Conservation (phyloP, 2,329 filamentous ascomycete species). For the Lasiodiplodia citricola region DNA sequence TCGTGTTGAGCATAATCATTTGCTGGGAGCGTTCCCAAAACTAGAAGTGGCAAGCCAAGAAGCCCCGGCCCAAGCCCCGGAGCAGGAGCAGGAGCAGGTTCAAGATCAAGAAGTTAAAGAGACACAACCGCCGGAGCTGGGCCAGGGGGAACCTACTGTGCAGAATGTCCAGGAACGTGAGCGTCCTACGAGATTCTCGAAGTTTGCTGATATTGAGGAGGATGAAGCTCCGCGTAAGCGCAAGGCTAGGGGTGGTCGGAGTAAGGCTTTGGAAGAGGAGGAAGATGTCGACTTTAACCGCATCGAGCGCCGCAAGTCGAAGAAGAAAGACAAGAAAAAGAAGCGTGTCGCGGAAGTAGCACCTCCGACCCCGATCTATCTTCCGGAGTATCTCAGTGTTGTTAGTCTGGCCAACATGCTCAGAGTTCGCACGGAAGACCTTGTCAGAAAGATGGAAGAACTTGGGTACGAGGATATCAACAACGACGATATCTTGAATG, state of each 20-base stretch:
- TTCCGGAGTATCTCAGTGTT: conserved; percentile 94
- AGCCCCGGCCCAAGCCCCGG: background rate
- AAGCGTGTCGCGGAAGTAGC: conserved; percentile 31
- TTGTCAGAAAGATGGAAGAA: conserved; percentile 76
- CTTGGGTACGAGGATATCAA: conserved; percentile 89
- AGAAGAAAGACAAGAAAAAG: conserved; percentile 27
- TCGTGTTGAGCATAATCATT: background rate
- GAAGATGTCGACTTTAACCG: background rate
- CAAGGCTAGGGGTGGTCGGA: conserved; percentile 28
- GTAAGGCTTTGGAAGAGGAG: conserved; percentile 28
- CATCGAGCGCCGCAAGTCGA: conserved; percentile 40
- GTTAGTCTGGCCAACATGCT: conserved; percentile 78
- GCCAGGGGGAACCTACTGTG: background rate
- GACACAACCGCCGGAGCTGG: background rate
- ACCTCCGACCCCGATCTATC: conserved; percentile 60
- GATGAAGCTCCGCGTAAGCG: conserved; percentile 34
- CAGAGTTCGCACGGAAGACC: conserved; percentile 71
- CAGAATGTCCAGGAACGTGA: background rate
- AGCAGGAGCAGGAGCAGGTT: too few relatives aligned
- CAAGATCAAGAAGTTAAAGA: too few relatives aligned
- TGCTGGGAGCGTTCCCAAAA: background rate
- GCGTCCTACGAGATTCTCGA: conserved; percentile 5
- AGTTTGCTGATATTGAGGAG: conserved; percentile 30
- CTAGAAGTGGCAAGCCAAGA: background rate
- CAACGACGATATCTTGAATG: conserved; percentile 83